Percentiles rank a stretch among this genome's conserved stretches.
Evolutionary conservation across 2,329 filamentous ascomycete genomes (phyloP).

Genomic region (Aschersonia sp.): DNA sequence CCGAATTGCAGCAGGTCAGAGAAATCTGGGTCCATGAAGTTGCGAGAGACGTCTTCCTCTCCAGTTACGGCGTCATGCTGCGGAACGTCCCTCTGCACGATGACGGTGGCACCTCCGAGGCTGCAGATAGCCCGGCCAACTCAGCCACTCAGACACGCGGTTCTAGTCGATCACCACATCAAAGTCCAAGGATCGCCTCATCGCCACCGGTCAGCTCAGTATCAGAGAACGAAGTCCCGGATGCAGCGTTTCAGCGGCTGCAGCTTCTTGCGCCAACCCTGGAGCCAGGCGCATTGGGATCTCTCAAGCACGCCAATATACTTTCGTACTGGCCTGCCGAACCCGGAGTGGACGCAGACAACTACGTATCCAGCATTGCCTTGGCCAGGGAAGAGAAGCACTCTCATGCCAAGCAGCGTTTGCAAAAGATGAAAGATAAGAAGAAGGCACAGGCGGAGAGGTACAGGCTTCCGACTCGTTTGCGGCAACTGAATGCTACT

Average conservation of each 20-base stretch:
- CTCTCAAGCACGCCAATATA: constrained; percentile 14
- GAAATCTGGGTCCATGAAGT: constrained; percentile 16
- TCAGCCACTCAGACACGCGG: neutral
- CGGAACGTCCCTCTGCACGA: constrained; percentile 18
- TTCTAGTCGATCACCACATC: neutral
- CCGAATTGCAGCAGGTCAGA: constrained; percentile 10
- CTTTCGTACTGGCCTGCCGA: constrained; percentile 24
- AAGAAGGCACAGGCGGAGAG: constrained; percentile 19
- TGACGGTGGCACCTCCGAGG: constrained; percentile 3
- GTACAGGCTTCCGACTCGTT: constrained; percentile 15
- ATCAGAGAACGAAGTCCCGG: constrained; percentile 6
- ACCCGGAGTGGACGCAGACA: constrained; percentile 17
- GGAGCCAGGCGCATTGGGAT: constrained; percentile 10
- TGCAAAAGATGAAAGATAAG: constrained; percentile 17
- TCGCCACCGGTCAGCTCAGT: constrained; percentile 4
- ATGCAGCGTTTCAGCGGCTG: constrained; percentile 19
- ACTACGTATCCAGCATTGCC: constrained; percentile 24
- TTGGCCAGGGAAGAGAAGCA: constrained; percentile 20
- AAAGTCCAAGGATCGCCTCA: constrained; percentile 1
- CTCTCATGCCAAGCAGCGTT: constrained; percentile 17
- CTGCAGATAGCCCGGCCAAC: constrained; percentile 4
- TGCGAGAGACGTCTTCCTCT: constrained; percentile 19
- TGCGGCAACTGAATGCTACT: neutral
- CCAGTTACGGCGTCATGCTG: constrained; percentile 19
- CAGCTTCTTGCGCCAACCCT: constrained; percentile 18